These are phyloP conservation scores for Cucumis sativus DNA, from an alignment of 306 rosid species.

Conservation along the genomic window Cucumber_9930_V3 NC_026660.2:6885001-6885500, in stretches of 20 bases:
- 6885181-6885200: background rate
- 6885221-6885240: background rate
- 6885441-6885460: background rate
- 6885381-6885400: background rate
- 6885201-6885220: background rate
- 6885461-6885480: background rate
- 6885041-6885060: too few relatives aligned
- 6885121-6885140: background rate
- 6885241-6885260: background rate
- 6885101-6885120: background rate
- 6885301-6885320: conserved; percentile 74
- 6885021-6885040: background rate
- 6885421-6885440: too few relatives aligned
- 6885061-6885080: too few relatives aligned
- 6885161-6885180: background rate
- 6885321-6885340: conserved; percentile 86
- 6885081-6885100: background rate
- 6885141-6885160: background rate
- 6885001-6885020: background rate
- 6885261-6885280: conserved; percentile 70
- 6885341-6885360: conserved; percentile 31
- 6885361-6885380: background rate
- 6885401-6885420: background rate
- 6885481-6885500: background rate
- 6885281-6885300: conserved; percentile 99